Conservation (phyloP, 257 asterid species). For the Solanum verrucosum region DNA sequence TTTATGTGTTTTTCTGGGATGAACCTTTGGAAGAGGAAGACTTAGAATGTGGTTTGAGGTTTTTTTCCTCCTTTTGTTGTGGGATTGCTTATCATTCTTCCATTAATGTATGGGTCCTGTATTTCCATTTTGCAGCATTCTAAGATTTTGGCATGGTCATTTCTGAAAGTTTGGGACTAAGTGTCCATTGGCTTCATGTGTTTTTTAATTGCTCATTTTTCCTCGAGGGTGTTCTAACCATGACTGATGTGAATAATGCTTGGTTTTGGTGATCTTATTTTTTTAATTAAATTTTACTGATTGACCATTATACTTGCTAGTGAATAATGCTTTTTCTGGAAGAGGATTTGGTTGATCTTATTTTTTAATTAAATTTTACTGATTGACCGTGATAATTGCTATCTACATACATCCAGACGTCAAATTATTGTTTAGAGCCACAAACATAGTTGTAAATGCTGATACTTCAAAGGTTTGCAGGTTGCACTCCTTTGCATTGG, state of each 20-base stretch:
- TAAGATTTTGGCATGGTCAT: neutral
- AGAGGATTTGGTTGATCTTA: neutral
- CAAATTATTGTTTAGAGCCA: neutral
- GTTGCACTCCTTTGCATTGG: conserved; percentile 99
- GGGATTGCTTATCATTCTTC: neutral
- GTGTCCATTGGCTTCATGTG: neutral
- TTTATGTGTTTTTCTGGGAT: neutral
- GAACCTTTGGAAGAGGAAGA: neutral
- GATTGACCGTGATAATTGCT: neutral
- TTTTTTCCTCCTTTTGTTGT: neutral
- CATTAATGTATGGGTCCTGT: neutral
- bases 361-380: neutral
- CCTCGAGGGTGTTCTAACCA: neutral
- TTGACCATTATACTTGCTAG: neutral
- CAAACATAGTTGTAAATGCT: neutral
- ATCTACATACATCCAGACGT: neutral
- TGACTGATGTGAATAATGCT: neutral
- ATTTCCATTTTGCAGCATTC: neutral
- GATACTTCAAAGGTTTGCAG: conserved; percentile 25
- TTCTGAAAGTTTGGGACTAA: neutral
- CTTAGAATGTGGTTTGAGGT: neutral
- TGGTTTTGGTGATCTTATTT: neutral
- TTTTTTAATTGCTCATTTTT: neutral
- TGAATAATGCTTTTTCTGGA: neutral
- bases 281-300: neutral